A percentile compares a stretch with the other conserved stretches of the same genome.
These are phyloP conservation scores for Fibroporia radiculosa DNA, from an alignment of 768 basidiomycete species.

Conservation along the genomic window DNA sequence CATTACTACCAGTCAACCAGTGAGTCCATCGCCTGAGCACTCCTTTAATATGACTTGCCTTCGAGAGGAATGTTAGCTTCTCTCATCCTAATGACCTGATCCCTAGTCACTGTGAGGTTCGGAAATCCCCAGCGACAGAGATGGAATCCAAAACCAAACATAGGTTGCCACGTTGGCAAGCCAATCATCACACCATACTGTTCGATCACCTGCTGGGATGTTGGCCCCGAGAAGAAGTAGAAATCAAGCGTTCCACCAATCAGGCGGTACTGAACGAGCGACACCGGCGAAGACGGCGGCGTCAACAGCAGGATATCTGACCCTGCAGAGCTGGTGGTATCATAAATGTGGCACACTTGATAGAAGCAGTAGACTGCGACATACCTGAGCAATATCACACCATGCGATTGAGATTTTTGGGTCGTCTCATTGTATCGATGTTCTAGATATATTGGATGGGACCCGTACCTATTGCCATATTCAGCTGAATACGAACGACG, in stretches of 20 bases:
- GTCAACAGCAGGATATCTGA: constrained; percentile 64
- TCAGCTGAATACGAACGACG: background rate
- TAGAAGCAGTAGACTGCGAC: background rate
- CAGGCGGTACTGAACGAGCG: constrained; percentile 64
- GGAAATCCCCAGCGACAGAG: constrained; percentile 54
- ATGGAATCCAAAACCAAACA: constrained; percentile 77
- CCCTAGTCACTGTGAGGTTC: constrained; percentile 47
- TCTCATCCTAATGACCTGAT: constrained; percentile 50
- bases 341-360: no score
- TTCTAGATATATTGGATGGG: constrained; percentile 66
- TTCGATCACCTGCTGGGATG: constrained; percentile 51
- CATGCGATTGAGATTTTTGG: constrained; percentile 53
- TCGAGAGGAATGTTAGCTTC: constrained; percentile 73
- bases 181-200: constrained; percentile 65
- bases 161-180: constrained; percentile 61
- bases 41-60: constrained; percentile 31
- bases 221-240: constrained; percentile 58
- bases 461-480: constrained; percentile 54
- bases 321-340: constrained; percentile 46
- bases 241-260: constrained; percentile 73
- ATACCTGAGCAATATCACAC: constrained; percentile 67
- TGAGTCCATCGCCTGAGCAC: constrained; percentile 1
- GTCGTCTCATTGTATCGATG: constrained; percentile 54
- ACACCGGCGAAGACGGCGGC: constrained; percentile 44
- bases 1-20: constrained; percentile 39